Base-by-base conservation (phyloP, 805 yeast species). In the Hanseniaspora lachancei region DNA sequence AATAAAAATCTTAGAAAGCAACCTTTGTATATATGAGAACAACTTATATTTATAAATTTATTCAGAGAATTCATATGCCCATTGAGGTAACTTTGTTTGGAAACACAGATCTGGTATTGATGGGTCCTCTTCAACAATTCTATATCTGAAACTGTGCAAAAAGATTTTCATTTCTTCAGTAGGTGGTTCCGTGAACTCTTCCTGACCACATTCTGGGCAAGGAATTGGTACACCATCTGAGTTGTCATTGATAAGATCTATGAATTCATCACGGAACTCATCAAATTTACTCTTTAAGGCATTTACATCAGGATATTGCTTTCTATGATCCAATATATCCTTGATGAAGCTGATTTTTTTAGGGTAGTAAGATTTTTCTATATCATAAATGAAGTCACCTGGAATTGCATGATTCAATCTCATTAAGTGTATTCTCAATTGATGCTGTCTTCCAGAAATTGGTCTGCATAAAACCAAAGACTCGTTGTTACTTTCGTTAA, bases 401-500 rank as follows among this genome's bases (percentile, higher is more conserved):
- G 82, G 84, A 27, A 91, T 91, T 0, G 97, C 96, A 62, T 73
- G 77, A 0, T 96, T 96, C 18, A 93, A 62, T 60, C 78, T 82
- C 67, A 89, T 95, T 54, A 93, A 69, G 70, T 93, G 98, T 0
- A 93, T 95, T 59, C 98, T 73, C 49, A 93, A 87, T 67, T 91
- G 98, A 67, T 91, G 98, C 0, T 97, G 88, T 62, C 98, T 74
- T 0, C 98, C 98, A 0, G 97, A 89, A n/a, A 77, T 69, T 2
- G 98, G 98, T 61, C 73, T 76, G 68, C 97, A 89, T 50, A 80
- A 72, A 1, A 93, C 95, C 15, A 93, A 72, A 24, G 68, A 83
- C 51, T 68, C 62, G 48, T 72, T 65, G 1, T 21, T 29, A 0
- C 72, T 64, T 1, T 83, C 74, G 64, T 86, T 82, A 63, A 77